Percentiles rank a stretch among this genome's conserved stretches.
Conservation (phyloP, 2,329 filamentous ascomycete genomes). For the Magnaporthiopsis rhizophila region DNA sequence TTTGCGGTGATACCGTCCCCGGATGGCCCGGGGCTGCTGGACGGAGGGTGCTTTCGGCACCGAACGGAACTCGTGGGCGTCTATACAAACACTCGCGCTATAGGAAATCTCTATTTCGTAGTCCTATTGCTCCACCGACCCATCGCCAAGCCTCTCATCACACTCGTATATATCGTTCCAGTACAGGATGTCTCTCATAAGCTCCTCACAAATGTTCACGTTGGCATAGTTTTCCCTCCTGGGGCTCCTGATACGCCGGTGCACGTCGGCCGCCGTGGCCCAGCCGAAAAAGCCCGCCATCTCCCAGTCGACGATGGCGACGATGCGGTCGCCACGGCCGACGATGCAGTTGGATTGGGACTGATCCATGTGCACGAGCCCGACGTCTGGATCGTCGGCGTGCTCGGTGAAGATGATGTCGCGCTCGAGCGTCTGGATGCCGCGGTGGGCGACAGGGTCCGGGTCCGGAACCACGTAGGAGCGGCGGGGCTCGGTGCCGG, state of each 20-base stretch:
- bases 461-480: no score
- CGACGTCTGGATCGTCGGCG: slow-evolving; percentile 26
- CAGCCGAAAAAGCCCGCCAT: slow-evolving; percentile 30
- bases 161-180: slow-evolving; percentile 8
- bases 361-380: slow-evolving; percentile 31
- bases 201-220: neutral
- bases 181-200: slow-evolving; percentile 1
- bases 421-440: no score
- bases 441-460: no score
- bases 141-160: no score
- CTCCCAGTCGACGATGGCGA: slow-evolving; percentile 29
- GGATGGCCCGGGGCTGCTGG: neutral
- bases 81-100: no score
- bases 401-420: slow-evolving; percentile 28
- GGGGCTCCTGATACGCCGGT: slow-evolving; percentile 17
- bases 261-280: slow-evolving; percentile 21
- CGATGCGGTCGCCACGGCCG: slow-evolving; percentile 23
- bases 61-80: neutral
- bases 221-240: slow-evolving; percentile 17
- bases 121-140: no score
- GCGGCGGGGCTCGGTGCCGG: no score
- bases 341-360: slow-evolving; percentile 28
- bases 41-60: no score
- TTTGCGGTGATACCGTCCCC: no score
- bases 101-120: no score